Percentiles rank a stretch among this genome's conserved stretches.
Conservation (phyloP, 2,329 filamentous ascomycete genomes). For the Penicillium frequentans region DNA sequence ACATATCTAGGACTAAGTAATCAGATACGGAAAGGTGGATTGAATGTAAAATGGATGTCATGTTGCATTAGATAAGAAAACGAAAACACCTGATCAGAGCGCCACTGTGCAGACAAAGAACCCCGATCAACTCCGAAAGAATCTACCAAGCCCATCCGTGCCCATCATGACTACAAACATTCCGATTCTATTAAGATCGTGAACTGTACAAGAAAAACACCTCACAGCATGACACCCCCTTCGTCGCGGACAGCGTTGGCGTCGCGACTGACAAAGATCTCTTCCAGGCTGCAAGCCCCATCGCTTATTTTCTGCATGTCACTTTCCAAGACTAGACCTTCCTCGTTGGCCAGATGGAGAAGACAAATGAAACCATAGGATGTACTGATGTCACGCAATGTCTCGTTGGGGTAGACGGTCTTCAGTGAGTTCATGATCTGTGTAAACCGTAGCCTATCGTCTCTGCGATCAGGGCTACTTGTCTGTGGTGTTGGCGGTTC, state of each 20-base stretch:
- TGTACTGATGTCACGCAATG: constrained; percentile 92
- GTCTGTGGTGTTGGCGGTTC: constrained; percentile 38
- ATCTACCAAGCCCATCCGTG: constrained; percentile 15
- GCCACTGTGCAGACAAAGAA: constrained; percentile 20
- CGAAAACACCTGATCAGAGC: constrained; percentile 7
- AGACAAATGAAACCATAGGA: constrained; percentile 91
- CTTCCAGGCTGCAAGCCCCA: constrained; percentile 39
- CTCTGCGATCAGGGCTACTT: constrained; percentile 36
- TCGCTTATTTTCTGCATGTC: constrained; percentile 36
- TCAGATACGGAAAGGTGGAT: no score
- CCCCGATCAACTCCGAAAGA: constrained; percentile 20
- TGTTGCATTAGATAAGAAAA: constrained; percentile 1
- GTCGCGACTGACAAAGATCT: constrained; percentile 46
- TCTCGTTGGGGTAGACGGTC: constrained; percentile 77
- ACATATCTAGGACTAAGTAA: no score
- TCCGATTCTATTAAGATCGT: constrained; percentile 1
- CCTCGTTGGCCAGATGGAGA: constrained; percentile 88
- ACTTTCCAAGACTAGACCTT: constrained; percentile 76
- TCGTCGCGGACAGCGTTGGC: constrained; percentile 41
- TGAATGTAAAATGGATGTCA: neutral
- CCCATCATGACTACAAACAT: constrained; percentile 20
- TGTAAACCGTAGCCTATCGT: constrained; percentile 75
- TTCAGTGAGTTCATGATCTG: constrained; percentile 87
- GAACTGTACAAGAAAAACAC: constrained; percentile 18
- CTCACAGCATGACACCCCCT: constrained; percentile 24